Base-by-base conservation (phyloP, 495 filamentous ascomycete species). In the Acidiella bohemica region DNA sequence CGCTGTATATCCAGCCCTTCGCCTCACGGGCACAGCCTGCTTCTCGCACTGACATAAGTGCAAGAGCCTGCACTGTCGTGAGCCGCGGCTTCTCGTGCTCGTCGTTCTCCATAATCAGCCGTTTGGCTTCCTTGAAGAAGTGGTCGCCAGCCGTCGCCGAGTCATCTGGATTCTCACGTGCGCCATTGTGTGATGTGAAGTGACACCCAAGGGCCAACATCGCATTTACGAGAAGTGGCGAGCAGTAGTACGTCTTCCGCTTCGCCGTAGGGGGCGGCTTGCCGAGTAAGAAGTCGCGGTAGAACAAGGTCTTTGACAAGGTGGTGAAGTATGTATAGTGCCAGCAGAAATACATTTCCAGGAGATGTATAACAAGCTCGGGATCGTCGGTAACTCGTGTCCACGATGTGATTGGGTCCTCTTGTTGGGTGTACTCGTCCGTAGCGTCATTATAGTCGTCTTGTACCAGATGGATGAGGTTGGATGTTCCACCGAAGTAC, bases 281-380 rank as follows among this genome's bases (percentile, higher is more conserved):
- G 0, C 87, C 86, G 2, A 67, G 68, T 11, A 75, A 52, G 51
- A 94, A 96, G 54, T 97, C 87, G 14, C 79, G 70, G 49, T 79
- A 90, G 59, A 97, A 97, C 19, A 94, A 68, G 26, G 66, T 72
- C 58, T 81, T 92, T n/a, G 87, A 87, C 5, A 96, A 70, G 0
- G 82, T 88, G 9, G 84, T 88, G 62, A 97, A 97, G 59, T 85
- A 96, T 9, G 88, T 80, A 57, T 96, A 97, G 52, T 97, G 90
- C 85, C 90, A 97, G 21, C 79, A 80, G 61, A 96, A 95, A 61
- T 97, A 97, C 84, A 95, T 87, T 42, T 82, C 87, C 51, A 97
- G 72, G 9, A 97, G 72, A 63, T 96, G 92, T 11, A 73, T 71
- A 46, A 96, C 73, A 8, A 94, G 64, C 13, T 78, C 73, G 13